Evolutionary conservation across 768 basidiomycete genomes (phyloP).

Genomic region (Pholiota molesta): DNA sequence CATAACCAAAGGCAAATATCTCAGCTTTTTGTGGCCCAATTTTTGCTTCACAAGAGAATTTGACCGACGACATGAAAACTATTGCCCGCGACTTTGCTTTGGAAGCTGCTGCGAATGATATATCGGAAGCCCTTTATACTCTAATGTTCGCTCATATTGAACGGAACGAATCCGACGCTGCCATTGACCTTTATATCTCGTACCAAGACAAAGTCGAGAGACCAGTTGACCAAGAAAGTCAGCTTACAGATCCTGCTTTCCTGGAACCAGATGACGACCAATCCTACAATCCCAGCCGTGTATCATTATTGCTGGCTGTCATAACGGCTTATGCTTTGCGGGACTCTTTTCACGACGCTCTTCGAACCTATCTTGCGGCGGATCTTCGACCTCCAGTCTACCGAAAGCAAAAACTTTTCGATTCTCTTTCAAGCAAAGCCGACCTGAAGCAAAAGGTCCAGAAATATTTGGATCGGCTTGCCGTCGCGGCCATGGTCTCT

Average conservation of each 20-base stretch:
- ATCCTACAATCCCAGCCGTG: constrained; percentile 30
- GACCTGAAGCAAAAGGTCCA: constrained; percentile 43
- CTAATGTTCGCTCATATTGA: constrained; percentile 51
- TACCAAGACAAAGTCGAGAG: constrained; percentile 33
- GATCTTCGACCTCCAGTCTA: constrained; percentile 37
- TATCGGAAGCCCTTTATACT: constrained; percentile 49
- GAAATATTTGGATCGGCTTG: constrained; percentile 50
- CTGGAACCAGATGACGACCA: constrained; percentile 17
- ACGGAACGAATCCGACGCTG: constrained; percentile 40
- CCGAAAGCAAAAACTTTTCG: constrained; percentile 42
- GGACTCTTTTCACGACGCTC: constrained; percentile 58
- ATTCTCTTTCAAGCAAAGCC: constrained; percentile 35
- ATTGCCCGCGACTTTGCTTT: constrained; percentile 52
- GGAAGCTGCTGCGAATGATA: constrained; percentile 45
- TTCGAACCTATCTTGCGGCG: constrained; percentile 44
- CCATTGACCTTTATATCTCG: constrained; percentile 46
- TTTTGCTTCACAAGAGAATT: background rate
- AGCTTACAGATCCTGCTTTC: constrained; percentile 9
- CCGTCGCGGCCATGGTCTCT: constrained; percentile 52
- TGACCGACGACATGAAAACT: constrained; percentile 9
- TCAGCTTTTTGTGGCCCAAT: constrained; percentile 8
- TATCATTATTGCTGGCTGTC: constrained; percentile 50
- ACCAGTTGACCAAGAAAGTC: constrained; percentile 13
- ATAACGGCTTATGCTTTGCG: constrained; percentile 64
- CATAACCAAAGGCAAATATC: constrained; percentile 13